Evolutionary conservation across 805 yeast species (phyloP), one percentile per base, ranked within the genome.

Genomic region (Candida khao-thaluensis): DNA sequence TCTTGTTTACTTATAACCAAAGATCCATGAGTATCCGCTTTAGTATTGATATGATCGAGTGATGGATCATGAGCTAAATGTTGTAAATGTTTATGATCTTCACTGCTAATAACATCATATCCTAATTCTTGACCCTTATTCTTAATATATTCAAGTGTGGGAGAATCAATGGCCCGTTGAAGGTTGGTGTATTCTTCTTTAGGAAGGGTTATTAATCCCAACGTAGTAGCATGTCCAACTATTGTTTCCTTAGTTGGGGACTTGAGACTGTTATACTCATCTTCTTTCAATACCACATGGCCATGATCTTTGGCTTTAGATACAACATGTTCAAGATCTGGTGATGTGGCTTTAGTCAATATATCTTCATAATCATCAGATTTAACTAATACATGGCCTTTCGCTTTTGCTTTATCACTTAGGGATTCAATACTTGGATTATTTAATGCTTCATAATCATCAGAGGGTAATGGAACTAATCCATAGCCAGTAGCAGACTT

Each of bases 371-470:
- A 53, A 35, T 55, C 58, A 18, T 49, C 53, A 16, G 51, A 41
- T 26, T 51, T 47, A 14, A 57, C 46, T 5, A 53, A 33, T 4
- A 42, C 40, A 35, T 51, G 53, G 10, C 46, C 47, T 15, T 23
- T 12, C 7, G 30, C 39, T 7, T 45, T 28, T 0, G 70, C 62
- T 23, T 58, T 55, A 4, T 38, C 42, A 24, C 41, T 50, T 22
- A 74, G 27, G 30, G 56, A 51, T 0, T 61, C 66, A 5, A 56
- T 11, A 14, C 60, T 29, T 5, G 74, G 72, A 7, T 37, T 40
- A 5, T 54, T 34, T 15, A 49, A 31, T 2, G 18, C 3, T 17
- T 43, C 21, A 34, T 42, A 29, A 17, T 41, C 38, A 26, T 43
- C 36, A 30, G 38, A 28, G 3, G 49, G 28, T 26, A 48, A 27